phyloP scores from a whole-genome alignment of 2,329 filamentous ascomycete species.

The Fusarium caatingaense region DNA sequence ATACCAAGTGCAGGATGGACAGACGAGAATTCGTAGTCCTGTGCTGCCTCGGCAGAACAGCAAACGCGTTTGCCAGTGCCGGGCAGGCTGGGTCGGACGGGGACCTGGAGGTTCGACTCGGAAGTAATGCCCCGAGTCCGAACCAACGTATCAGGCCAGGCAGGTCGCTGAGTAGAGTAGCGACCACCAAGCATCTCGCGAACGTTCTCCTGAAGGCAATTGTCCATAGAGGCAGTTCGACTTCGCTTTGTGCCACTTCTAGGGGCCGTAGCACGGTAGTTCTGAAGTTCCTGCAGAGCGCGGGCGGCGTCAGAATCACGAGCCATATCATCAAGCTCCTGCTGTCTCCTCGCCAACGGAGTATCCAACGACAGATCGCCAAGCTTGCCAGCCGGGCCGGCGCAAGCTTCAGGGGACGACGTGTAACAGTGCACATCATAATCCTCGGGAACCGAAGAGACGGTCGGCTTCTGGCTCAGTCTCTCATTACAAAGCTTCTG shows the following conservation, averaged over 20 bases:
- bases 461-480: constrained; percentile 62
- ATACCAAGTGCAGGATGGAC: constrained; percentile 63
- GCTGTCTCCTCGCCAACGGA: constrained; percentile 58
- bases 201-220: constrained; percentile 73
- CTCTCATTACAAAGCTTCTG: constrained; percentile 69
- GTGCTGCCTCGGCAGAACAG: constrained; percentile 69
- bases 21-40: constrained; percentile 58
- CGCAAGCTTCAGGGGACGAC: constrained; percentile 69
- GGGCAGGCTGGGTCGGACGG: constrained; percentile 56
- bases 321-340: constrained; percentile 58
- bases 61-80: constrained; percentile 73
- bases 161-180: constrained; percentile 44
- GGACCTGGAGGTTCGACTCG: constrained; percentile 51
- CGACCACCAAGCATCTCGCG: constrained; percentile 67
- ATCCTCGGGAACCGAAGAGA: constrained; percentile 69
- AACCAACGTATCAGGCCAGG: constrained; percentile 54
- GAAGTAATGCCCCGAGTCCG: constrained; percentile 48
- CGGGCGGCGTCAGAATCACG: constrained; percentile 66
- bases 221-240: constrained; percentile 68
- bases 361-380: constrained; percentile 62
- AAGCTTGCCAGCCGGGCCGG: constrained; percentile 63
- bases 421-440: constrained; percentile 63
- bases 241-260: constrained; percentile 67
- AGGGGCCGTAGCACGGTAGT: constrained; percentile 55
- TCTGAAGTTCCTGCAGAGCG: constrained; percentile 70